Percentiles rank a stretch among this genome's conserved stretches.
These are phyloP conservation scores for Shiraia sp. DNA, from an alignment of 2,329 filamentous ascomycete genomes.

Conservation along the genomic window DNA sequence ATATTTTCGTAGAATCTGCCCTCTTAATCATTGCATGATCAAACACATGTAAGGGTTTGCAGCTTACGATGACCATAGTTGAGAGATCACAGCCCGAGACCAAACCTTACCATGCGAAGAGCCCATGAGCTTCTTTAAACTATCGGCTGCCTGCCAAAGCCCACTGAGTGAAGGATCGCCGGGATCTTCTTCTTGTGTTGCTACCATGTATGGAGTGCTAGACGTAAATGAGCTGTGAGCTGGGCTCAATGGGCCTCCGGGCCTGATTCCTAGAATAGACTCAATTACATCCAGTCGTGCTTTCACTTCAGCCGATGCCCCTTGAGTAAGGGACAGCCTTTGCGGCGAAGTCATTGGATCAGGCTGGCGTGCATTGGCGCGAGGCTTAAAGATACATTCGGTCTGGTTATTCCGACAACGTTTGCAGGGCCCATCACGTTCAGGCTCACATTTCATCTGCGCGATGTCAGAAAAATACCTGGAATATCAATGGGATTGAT, in stretches of 20 bases:
- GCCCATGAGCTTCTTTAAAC: slow-evolving; percentile 30
- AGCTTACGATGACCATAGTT: slow-evolving; percentile 42
- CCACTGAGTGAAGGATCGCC: slow-evolving; percentile 21
- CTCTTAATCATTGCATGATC: background rate
- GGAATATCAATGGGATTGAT: background rate
- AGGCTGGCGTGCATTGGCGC: slow-evolving; percentile 42
- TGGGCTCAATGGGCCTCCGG: slow-evolving; percentile 3
- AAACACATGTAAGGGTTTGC: background rate
- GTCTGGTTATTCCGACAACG: slow-evolving; percentile 18
- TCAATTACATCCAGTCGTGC: slow-evolving; percentile 13
- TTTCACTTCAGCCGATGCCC: slow-evolving; percentile 4
- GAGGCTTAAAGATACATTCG: slow-evolving; percentile 48
- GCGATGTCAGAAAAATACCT: background rate
- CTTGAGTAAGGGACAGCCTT: background rate
- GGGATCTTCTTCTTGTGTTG: slow-evolving; percentile 12
- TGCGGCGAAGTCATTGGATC: background rate
- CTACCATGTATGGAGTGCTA: slow-evolving; percentile 13
- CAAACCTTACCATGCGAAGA: slow-evolving; percentile 35
- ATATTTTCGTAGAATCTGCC: slow-evolving; percentile 51
- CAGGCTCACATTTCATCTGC: slow-evolving; percentile 19
- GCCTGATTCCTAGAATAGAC: slow-evolving; percentile 16
- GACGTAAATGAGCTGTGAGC: background rate
- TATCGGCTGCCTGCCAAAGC: slow-evolving; percentile 36
- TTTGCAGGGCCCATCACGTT: slow-evolving; percentile 11
- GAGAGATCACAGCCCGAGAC: slow-evolving; percentile 37